Base-by-base conservation (phyloP, 495 filamentous ascomycete species). In the Immersiella caudata region DNA sequence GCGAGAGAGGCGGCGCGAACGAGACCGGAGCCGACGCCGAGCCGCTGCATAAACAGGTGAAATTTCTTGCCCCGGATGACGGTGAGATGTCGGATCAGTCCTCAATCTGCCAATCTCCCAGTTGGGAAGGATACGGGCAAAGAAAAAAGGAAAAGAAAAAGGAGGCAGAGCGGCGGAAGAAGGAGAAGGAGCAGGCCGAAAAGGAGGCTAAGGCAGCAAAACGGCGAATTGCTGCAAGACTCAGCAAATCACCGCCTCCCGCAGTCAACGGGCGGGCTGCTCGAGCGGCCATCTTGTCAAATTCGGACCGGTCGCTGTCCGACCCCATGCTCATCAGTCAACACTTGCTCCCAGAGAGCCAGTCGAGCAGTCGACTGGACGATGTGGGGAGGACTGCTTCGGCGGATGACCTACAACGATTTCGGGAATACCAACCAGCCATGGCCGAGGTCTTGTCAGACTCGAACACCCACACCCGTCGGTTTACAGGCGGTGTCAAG, bases 61-160 rank as follows among this genome's bases (percentile, higher is more conserved):
- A 79, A 35, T 83, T 82, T 25, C 61, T 73, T 7, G 66, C 76
- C 0, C 74, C 80, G 11, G 76, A 76, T 46, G 76, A 80, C 14
- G 75, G 74, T 35, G 74, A 77, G 62, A 75, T 76, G 74, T 84
- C 83, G 9, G 82, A 82, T 58, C 75, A 80, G 40, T 84, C 82
- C 18, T 85, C 83, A 2, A 85, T 86, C 55, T 86, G 84, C 62
- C 83, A 85, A 59, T 86, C 84, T 4, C 84, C 84, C 16, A 85
- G 82, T 59, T 85, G 84, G 84, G 84, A 84, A 59, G 78, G 80
- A 55, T 80, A 83, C 66, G 75, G 77, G 7, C 76, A 80, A 36
- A 82, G 80, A 71, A 83, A 83, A 66, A 82, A 79, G 61, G 79
- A 84, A 49, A 83, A 83, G 73, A 82, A 81, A 68, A 76, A 76